Percentiles rank a stretch among this genome's conserved stretches.
Evolutionary conservation across 352 stramenopile genomes (phyloP).

Genomic region (Phytophthora lateralis): DNA sequence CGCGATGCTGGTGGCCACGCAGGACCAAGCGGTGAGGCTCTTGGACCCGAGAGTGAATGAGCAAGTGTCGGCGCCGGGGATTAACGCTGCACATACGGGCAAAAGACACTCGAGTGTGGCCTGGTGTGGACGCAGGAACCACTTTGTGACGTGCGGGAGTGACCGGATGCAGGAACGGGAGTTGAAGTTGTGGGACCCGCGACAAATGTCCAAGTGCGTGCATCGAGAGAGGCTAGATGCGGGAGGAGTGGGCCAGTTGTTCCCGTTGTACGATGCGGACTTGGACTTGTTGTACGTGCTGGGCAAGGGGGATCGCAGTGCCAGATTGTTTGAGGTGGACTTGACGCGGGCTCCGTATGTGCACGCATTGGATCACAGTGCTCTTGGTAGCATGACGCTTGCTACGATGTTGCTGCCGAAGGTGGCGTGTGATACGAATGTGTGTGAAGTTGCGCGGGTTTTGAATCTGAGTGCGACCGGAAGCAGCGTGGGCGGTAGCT

Average conservation of each 20-base stretch:
- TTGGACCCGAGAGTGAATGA: slow-evolving; percentile 53
- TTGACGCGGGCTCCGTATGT: slow-evolving; percentile 37
- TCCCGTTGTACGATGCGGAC: slow-evolving; percentile 75
- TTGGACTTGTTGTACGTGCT: slow-evolving; percentile 72
- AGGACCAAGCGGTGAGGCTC: slow-evolving; percentile 54
- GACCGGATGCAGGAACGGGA: slow-evolving; percentile 74
- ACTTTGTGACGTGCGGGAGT: slow-evolving; percentile 67
- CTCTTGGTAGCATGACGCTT: slow-evolving; percentile 63
- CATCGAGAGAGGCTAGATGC: slow-evolving; percentile 69
- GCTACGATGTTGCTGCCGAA: slow-evolving; percentile 62
- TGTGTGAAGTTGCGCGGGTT: slow-evolving; percentile 70
- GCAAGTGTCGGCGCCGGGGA: slow-evolving; percentile 4
- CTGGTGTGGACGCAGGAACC: slow-evolving; percentile 60
- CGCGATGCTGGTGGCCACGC: slow-evolving; percentile 43
- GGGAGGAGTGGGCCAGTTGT: slow-evolving; percentile 63
- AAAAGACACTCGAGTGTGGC: slow-evolving; percentile 53
- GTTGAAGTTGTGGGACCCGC: slow-evolving; percentile 78
- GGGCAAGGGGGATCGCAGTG: slow-evolving; percentile 71
- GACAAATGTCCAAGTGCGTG: slow-evolving; percentile 53
- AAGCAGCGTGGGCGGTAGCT: slow-evolving; percentile 44
- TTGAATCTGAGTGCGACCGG: slow-evolving; percentile 55
- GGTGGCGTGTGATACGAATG: slow-evolving; percentile 45
- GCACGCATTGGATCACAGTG: slow-evolving; percentile 57
- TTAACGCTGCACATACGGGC: slow-evolving; percentile 51
- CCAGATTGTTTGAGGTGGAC: slow-evolving; percentile 68